Evolutionary conservation across 352 stramenopile genomes (phyloP), one percentile per base, ranked within the genome.

Genomic region (Phytophthora quininea): DNA sequence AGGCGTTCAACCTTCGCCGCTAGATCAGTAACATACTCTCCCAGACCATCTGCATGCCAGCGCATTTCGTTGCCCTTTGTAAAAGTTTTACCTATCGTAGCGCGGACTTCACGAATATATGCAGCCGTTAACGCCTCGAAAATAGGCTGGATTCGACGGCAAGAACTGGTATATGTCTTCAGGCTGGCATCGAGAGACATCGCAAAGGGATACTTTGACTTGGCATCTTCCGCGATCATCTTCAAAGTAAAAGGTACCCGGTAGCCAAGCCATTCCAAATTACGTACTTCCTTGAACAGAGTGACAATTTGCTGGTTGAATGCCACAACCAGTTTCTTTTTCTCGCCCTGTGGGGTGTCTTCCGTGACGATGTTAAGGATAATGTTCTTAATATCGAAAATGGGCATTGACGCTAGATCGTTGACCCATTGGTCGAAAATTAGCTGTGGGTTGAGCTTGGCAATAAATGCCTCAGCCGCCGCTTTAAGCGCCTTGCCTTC

Each of bases 271-370:
- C 97, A 99, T 64, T 99, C 96, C 33, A 99, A 76, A 72, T 99
- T 98, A 40, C 97, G 90, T 46, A 99, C 98, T 84, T 99, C 98
- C 69, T 99, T 99, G 72, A 99, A 99, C 33, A 99, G 76, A 35
- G 95, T 95, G 35, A 99, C 95, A 66, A 97, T 98, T 73, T 98
- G 97, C 66, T 99, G 92, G 70, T 99, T 98, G 83, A 99, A 99
- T 49, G 88, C 89, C 8, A 97, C 90, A 32, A 89, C 80, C 45
- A 97, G 58, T 61, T 94, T 95, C 58, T 90, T 90, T 2, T 74
- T 80, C 65, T 92, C 77, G 30, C 88, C 87, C 51, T 89, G 76
- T 1, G 77, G 71, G 1, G 82, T 92, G 8, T 93, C 76, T 69
- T 95, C 88, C 12, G 87, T 93, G 60, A 93, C 82, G 61, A 96